These are phyloP conservation scores for Cytospora piceae DNA, from an alignment of 2,329 filamentous ascomycete genomes.

Conservation along the genomic window DNA sequence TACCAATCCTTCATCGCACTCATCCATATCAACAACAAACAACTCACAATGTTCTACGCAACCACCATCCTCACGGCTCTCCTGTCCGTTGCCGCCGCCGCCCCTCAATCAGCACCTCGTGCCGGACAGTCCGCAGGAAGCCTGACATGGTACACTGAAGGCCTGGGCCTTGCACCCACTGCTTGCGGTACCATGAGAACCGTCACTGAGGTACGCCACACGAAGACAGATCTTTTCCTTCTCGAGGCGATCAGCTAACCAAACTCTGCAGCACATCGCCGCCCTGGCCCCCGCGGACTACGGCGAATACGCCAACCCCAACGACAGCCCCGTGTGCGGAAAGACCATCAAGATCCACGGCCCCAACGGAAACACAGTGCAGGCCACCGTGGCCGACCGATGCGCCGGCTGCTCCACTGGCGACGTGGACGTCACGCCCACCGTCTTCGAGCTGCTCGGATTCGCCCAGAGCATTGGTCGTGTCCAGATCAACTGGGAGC, in stretches of 20 bases:
- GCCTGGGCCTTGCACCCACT: conserved; percentile 14
- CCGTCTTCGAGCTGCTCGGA: conserved; percentile 34
- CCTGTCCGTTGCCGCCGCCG: conserved; percentile 16
- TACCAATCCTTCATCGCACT: not conserved
- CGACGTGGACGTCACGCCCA: conserved; percentile 39
- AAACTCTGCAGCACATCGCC: conserved; percentile 30
- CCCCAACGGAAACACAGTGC: conserved; percentile 33
- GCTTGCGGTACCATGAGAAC: conserved; percentile 16
- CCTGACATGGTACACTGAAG: conserved; percentile 28
- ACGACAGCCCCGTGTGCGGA: conserved; percentile 34
- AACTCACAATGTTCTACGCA: conserved; percentile 14
- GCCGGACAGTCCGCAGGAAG: conserved; percentile 12
- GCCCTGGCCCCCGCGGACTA: conserved; percentile 35
- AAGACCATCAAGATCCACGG: conserved; percentile 34
- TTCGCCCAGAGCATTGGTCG: conserved; percentile 30
- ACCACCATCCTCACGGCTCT: conserved; percentile 20
- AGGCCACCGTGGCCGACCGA: conserved; percentile 39
- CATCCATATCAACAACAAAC: not conserved
- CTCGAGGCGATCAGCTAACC: no score
- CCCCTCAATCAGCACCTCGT: conserved; percentile 8
- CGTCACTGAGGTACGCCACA: conserved; percentile 16
- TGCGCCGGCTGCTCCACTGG: conserved; percentile 36
- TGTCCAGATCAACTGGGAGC: conserved; percentile 35
- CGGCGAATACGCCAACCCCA: conserved; percentile 32
- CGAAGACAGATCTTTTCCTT: no score